Percentiles rank a stretch among this genome's conserved stretches.
phyloP scores from a whole-genome alignment of 164 flowering plant genomes.

The Aristolochia fimbriata region DNA sequence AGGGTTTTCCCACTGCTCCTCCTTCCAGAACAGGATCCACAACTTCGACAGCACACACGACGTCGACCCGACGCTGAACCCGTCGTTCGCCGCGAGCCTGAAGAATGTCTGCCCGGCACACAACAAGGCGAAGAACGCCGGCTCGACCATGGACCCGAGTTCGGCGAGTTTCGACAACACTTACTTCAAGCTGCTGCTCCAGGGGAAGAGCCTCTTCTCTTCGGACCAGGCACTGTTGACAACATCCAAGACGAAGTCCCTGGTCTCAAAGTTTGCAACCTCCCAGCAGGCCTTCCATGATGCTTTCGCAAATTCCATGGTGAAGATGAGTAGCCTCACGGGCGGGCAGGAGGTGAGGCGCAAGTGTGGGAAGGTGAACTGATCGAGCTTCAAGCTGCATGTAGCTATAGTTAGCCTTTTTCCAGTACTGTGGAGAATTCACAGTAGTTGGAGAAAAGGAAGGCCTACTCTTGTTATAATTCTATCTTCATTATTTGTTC shows the following conservation, averaged over 20 bases:
- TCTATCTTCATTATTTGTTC: neutral
- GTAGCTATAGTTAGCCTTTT: too few species aligned
- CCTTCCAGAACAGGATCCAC: conserved; percentile 76
- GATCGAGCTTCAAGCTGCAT: neutral
- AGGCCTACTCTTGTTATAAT: neutral
- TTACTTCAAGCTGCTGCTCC: conserved; percentile 53
- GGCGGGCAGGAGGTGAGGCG: conserved; percentile 61
- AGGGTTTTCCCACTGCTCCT: conserved; percentile 82
- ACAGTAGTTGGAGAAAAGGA: neutral
- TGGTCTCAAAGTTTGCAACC: conserved; percentile 45
- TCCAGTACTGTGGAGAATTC: too few species aligned
- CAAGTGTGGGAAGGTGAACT: conserved; percentile 39
- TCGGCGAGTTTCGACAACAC: conserved; percentile 45
- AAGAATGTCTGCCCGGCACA: conserved; percentile 39
- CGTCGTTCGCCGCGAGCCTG: conserved; percentile 47
- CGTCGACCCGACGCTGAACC: conserved; percentile 49
- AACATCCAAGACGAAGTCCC: conserved; percentile 24
- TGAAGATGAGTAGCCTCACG: conserved; percentile 63
- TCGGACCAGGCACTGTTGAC: conserved; percentile 67
- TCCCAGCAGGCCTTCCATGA: conserved; percentile 36
- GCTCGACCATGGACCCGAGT: conserved; percentile 42
- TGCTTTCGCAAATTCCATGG: conserved; percentile 71
- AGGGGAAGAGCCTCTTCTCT: conserved; percentile 52
- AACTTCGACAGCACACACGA: conserved; percentile 44
- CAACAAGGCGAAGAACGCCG: conserved; percentile 54